These are phyloP conservation scores for Clitopilus passeckerianus DNA, from an alignment of 768 basidiomycete genomes.

Conservation along the genomic window DNA sequence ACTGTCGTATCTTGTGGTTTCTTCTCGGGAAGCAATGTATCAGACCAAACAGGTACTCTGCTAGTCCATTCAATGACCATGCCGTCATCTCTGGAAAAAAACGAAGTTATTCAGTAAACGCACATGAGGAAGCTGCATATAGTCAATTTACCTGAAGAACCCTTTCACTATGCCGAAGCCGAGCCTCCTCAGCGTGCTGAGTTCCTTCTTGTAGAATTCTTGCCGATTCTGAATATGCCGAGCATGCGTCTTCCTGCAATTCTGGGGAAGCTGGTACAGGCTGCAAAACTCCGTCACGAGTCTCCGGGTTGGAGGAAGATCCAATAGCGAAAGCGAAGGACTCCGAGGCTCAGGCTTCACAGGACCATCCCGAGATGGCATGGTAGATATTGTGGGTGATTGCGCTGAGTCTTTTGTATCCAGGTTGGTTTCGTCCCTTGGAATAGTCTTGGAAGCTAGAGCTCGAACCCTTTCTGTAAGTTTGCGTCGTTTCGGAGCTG, in stretches of 20 bases:
- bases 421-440: background rate
- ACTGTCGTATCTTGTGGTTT: background rate
- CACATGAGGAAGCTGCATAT: background rate
- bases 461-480: background rate
- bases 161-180: constrained; percentile 20
- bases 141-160: constrained; percentile 12
- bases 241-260: constrained; percentile 15
- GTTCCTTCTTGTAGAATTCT: constrained; percentile 15
- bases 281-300: constrained; percentile 21
- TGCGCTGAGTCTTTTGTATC: background rate
- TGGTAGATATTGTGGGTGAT: background rate
- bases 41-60: constrained; percentile 26
- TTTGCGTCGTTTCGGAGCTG: background rate
- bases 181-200: constrained; percentile 9
- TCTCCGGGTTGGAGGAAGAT: constrained; percentile 12
- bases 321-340: background rate
- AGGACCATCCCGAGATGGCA: background rate
- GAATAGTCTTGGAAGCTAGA: background rate
- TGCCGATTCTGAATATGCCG: constrained; percentile 14
- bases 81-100: constrained; percentile 24
- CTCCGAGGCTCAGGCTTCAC: constrained; percentile 3
- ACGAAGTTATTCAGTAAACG: background rate
- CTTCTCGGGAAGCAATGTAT: constrained; percentile 16
- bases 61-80: constrained; percentile 32
- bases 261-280: constrained; percentile 19